Percentiles rank a stretch among this genome's conserved stretches.
phyloP scores from a whole-genome alignment of 495 filamentous ascomycete species.

The Trichoderma asperelloides region DNA sequence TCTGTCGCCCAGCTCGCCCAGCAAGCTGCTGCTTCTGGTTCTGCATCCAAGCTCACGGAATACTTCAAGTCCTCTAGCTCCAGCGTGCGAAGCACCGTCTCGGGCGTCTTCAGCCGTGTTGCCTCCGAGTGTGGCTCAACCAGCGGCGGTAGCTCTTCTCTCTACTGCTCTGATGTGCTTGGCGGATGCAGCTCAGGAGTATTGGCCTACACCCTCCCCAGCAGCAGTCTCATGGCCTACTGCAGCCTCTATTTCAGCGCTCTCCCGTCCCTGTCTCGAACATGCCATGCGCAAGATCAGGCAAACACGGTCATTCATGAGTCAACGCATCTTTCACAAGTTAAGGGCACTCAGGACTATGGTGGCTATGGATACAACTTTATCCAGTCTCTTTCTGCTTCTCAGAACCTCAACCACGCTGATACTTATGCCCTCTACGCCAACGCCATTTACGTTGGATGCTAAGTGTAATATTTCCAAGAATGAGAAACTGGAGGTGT shows the following conservation, averaged over 20 bases:
- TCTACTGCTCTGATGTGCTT: conserved; percentile 45
- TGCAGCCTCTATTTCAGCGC: conserved; percentile 47
- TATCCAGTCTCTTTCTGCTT: conserved; percentile 29
- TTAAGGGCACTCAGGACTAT: conserved; percentile 48
- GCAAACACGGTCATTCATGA: conserved; percentile 54
- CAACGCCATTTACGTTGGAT: conserved; percentile 25
- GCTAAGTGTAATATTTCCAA: neutral
- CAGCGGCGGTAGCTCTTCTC: conserved; percentile 31
- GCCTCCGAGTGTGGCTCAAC: conserved; percentile 40
- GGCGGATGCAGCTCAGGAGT: conserved; percentile 41
- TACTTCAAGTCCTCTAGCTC: conserved; percentile 53
- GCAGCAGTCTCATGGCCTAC: conserved; percentile 43
- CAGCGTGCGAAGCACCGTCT: conserved; percentile 37
- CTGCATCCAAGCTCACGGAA: conserved; percentile 42
- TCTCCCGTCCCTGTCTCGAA: conserved; percentile 32
- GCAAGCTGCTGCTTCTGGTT: conserved; percentile 41
- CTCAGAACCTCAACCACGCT: conserved; percentile 48
- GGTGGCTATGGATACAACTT: conserved; percentile 50
- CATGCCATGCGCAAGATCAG: conserved; percentile 52
- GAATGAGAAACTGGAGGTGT: neutral
- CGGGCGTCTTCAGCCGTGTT: conserved; percentile 41
- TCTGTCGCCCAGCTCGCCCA: conserved; percentile 44
- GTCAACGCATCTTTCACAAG: conserved; percentile 50
- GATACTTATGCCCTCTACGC: conserved; percentile 56
- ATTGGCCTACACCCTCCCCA: conserved; percentile 49